These are phyloP conservation scores for Ichthyophthirius multifiliis DNA, from an alignment of 169 alveolate genomes.

Conservation along the genomic window DNA sequence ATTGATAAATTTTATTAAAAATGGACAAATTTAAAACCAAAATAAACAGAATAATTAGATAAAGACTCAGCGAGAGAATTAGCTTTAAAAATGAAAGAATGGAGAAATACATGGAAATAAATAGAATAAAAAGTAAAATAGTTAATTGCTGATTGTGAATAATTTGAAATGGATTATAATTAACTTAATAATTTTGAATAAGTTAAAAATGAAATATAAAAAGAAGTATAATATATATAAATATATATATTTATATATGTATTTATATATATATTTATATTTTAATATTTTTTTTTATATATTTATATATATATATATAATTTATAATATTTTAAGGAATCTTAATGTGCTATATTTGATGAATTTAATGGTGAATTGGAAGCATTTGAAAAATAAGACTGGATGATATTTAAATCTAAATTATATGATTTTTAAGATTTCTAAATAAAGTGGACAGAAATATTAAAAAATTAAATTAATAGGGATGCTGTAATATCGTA, in stretches of 20 bases:
- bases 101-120: slow-evolving; percentile 78
- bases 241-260: too few species aligned
- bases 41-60: slow-evolving; percentile 56
- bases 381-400: slow-evolving; percentile 69
- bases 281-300: too few species aligned
- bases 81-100: slow-evolving; percentile 78
- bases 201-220: slow-evolving; percentile 66
- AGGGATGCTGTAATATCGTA: slow-evolving; percentile 71
- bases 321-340: slow-evolving; percentile 40
- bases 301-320: too few species aligned
- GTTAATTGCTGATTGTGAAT: slow-evolving; percentile 74
- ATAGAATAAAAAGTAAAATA: slow-evolving; percentile 62
- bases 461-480: slow-evolving; percentile 48
- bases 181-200: slow-evolving; percentile 55
- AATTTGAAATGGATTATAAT: slow-evolving; percentile 71
- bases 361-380: slow-evolving; percentile 47
- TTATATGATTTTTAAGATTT: slow-evolving; percentile 70
- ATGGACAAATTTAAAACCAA: slow-evolving; percentile 86
- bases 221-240: too few species aligned
- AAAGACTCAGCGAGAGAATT: slow-evolving; percentile 61
- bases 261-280: too few species aligned
- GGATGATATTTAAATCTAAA: slow-evolving; percentile 66
- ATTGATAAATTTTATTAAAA: slow-evolving; percentile 81
- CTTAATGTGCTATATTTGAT: slow-evolving; percentile 22
- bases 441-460: slow-evolving; percentile 61